Percentiles rank a stretch among this genome's conserved stretches.
These are phyloP conservation scores for Aphanomyces cochlioides DNA, from an alignment of 352 stramenopile species.

Conservation along the genomic window DNA sequence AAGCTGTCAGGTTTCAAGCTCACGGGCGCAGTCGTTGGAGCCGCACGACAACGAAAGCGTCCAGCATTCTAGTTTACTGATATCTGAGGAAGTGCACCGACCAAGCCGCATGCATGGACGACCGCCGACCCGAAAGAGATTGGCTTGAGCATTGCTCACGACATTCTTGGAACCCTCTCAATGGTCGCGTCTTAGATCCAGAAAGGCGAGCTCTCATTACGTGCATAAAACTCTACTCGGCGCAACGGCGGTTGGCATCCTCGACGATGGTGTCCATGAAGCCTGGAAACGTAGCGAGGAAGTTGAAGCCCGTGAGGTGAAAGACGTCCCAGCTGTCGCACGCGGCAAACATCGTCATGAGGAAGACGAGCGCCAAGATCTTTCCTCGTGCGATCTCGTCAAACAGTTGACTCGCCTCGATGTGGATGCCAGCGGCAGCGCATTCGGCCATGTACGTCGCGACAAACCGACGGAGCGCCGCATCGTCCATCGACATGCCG, in stretches of 20 bases:
- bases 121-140: no score
- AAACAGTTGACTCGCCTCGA: background rate
- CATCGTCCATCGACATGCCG: background rate
- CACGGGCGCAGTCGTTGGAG: no score
- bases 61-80: no score
- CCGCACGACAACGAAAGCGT: no score
- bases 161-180: no score
- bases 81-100: no score
- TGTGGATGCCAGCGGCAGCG: background rate
- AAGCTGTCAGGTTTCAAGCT: no score
- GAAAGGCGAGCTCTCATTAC: no score
- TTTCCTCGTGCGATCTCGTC: background rate
- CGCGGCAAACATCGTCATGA: conserved; percentile 19
- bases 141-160: no score
- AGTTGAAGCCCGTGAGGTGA: conserved; percentile 4
- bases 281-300: background rate
- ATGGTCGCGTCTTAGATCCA: no score
- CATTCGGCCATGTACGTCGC: background rate
- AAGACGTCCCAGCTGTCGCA: conserved; percentile 16
- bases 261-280: conserved; percentile 13
- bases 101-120: no score
- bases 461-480: background rate
- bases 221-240: no score
- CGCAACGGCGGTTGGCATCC: background rate
- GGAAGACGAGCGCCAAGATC: conserved; percentile 9